Conservation (phyloP, 2,329 filamentous ascomycete genomes). For the Canariomyces notabilis region DNA sequence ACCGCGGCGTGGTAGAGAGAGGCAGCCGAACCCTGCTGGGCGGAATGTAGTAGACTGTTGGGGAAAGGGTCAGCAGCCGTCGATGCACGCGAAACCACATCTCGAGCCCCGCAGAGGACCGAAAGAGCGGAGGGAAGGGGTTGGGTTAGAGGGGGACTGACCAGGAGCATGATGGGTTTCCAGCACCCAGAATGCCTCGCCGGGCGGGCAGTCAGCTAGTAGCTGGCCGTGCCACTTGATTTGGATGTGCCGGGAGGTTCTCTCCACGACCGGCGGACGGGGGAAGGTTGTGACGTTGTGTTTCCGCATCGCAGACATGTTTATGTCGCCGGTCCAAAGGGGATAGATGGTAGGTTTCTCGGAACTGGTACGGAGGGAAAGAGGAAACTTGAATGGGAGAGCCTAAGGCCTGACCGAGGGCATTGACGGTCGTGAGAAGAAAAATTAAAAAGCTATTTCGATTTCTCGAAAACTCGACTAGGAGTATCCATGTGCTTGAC, state of each 20-base stretch:
- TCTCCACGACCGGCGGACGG: constrained; percentile 53
- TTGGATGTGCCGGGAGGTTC: constrained; percentile 47
- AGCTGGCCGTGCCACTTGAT: constrained; percentile 51
- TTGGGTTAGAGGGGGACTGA: constrained; percentile 28
- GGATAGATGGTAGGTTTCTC: neutral
- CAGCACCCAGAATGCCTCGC: constrained; percentile 55
- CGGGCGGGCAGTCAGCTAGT: constrained; percentile 50
- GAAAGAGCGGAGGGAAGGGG: neutral
- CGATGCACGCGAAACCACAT: neutral
- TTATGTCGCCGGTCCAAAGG: constrained; percentile 18
- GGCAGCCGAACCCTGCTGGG: constrained; percentile 43
- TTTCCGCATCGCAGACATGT: constrained; percentile 37
- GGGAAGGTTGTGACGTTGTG: constrained; percentile 55
- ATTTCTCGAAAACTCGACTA: constrained; percentile 16
- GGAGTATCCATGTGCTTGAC: constrained; percentile 19
- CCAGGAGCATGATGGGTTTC: constrained; percentile 60
- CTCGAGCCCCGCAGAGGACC: neutral
- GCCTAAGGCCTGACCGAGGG: constrained; percentile 10
- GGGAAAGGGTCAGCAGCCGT: constrained; percentile 11
- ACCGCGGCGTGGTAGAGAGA: constrained; percentile 40
- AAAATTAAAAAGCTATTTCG: constrained; percentile 18
- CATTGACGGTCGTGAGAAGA: constrained; percentile 2
- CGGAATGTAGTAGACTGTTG: constrained; percentile 55
- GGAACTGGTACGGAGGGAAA: neutral
- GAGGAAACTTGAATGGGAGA: constrained; percentile 6